A percentile compares a stretch with the other conserved stretches of the same genome.
Evolutionary conservation across 78 protist genomes (phyloP).

Genomic region (Planoprotostelium fungivorum): DNA sequence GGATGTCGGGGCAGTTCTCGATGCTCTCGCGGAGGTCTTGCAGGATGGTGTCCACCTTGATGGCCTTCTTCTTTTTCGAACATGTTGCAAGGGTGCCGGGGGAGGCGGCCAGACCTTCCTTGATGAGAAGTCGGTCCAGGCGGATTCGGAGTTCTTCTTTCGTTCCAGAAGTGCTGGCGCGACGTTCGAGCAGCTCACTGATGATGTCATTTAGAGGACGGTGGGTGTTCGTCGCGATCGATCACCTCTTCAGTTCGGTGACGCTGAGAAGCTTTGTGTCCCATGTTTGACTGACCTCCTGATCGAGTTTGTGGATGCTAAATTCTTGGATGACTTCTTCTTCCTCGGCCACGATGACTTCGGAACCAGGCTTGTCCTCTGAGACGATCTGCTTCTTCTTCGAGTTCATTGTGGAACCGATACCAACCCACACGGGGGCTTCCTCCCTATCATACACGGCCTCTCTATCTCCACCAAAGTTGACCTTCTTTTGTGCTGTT

Average conservation of each 20-base stretch:
- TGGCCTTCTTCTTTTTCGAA: no score
- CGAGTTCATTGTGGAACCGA: neutral
- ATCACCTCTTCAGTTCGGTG: neutral
- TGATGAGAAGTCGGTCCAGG: neutral
- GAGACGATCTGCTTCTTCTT: neutral
- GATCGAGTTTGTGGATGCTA: neutral
- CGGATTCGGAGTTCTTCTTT: neutral
- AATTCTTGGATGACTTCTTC: neutral
- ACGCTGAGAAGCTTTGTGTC: neutral
- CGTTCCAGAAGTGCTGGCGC: neutral
- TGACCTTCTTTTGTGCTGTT: neutral
- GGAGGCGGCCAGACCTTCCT: neutral
- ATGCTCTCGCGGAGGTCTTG: no score
- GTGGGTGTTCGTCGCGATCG: neutral
- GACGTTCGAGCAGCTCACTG: no score
- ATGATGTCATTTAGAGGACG: no score
- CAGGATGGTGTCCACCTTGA: no score
- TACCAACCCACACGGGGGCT: neutral
- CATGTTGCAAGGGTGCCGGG: neutral
- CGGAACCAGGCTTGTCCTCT: neutral
- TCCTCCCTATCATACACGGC: neutral
- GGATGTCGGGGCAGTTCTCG: no score
- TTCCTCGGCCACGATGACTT: neutral
- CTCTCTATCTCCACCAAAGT: neutral
- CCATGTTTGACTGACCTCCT: neutral